Evolutionary conservation across 257 asterid species (phyloP).

Genomic region (Penstemon eatonii): DNA sequence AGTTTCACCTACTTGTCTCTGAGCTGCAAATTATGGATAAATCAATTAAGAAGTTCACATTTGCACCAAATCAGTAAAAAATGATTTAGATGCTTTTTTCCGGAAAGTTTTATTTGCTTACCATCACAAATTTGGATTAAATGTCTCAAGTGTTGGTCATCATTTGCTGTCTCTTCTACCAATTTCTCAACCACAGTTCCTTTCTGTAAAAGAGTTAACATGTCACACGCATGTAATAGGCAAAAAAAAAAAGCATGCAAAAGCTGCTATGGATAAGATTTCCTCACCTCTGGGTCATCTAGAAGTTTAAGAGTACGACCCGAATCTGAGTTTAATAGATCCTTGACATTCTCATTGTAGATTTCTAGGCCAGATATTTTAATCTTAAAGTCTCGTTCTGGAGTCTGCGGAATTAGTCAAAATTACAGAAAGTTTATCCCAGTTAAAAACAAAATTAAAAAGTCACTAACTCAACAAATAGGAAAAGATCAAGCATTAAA

Average conservation of each 20-base stretch:
- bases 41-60: constrained; percentile 15
- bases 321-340: constrained; percentile 80
- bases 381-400: constrained; percentile 84
- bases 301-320: constrained; percentile 87
- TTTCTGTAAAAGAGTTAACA: constrained; percentile 55
- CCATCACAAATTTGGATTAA: constrained; percentile 83
- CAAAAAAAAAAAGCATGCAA: constrained; percentile 18
- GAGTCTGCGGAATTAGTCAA: constrained; percentile 53
- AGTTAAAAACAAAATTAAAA: background rate
- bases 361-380: constrained; percentile 88
- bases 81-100: constrained; percentile 11
- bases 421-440: constrained; percentile 4
- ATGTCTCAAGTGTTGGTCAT: constrained; percentile 73
- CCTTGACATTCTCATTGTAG: constrained; percentile 90
- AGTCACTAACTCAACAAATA: constrained; percentile 4
- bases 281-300: constrained; percentile 89
- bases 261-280: constrained; percentile 20
- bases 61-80: constrained; percentile 8
- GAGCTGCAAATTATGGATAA: constrained; percentile 57
- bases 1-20: constrained; percentile 96
- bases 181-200: constrained; percentile 89
- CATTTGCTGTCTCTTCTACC: constrained; percentile 81
- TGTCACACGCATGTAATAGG: background rate
- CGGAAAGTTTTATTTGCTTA: constrained; percentile 31
- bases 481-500: constrained; percentile 1